Evolutionary conservation across 2,329 filamentous ascomycete genomes (phyloP), one percentile per base, ranked within the genome.

Genomic region (Fusarium sp.): DNA sequence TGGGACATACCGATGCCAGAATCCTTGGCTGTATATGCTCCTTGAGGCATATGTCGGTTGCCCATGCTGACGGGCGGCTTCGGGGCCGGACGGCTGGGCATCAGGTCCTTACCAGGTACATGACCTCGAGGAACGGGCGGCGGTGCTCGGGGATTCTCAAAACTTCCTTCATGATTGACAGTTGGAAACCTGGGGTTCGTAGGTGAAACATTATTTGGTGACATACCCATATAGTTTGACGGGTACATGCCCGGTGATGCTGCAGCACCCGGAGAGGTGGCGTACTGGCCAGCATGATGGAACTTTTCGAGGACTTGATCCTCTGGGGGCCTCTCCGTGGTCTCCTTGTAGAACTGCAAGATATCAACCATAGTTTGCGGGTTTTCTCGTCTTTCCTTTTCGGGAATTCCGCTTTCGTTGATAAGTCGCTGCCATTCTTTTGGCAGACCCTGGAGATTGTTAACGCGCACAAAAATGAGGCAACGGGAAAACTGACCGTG

Each of bases 371-470:
- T 94, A 62, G 95, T 95, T 80, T 98, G 94, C 4, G 96, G 96
- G 77, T 98, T 94, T 80, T 97, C 92, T 79, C 95, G 93, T 80
- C 97, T 92, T 79, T 98, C 96, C 82, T 96, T 95, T 82, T 97
- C 94, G 28, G 95, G 93, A 75, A 99, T 98, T 69, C 96, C 96
- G 80, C 93, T 97, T 80, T 97, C 95, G 82, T 95, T 93, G 77
- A 99, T 90, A 78, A 98, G 88, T 66, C 94, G 91, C 82, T 98
- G 95, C 96, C 96, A 99, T 87, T 98, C 96, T 81, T 96, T 97
- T 18, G 96, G 96, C 28, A 99, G 87, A 69, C 96, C 96, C 94
- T 96, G 76, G 20, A 26, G 33, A 31, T 50, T 60, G 64, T 71
- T 66, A 72, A 58, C 49, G 34, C 38, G 39, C 40, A 59, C 26